Percentiles rank a stretch among this genome's conserved stretches.
Evolutionary conservation across 768 basidiomycete genomes (phyloP).

Genomic region (Tremella yokohamensis): DNA sequence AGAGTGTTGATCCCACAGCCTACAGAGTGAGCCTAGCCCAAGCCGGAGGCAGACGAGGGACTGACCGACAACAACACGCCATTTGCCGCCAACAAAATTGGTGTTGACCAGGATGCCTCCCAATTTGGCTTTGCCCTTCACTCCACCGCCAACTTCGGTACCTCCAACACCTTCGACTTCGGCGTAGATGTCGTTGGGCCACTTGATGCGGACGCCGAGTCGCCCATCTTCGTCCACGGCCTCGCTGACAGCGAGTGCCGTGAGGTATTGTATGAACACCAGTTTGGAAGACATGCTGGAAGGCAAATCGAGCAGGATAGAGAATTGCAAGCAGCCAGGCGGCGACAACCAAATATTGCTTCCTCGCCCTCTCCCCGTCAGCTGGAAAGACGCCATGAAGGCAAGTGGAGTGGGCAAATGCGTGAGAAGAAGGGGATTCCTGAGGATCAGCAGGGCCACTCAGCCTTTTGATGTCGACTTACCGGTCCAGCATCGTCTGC

Average conservation of each 20-base stretch:
- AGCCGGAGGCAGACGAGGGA: slow-evolving; percentile 5
- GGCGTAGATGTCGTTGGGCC: slow-evolving; percentile 96
- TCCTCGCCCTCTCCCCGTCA: slow-evolving; percentile 83
- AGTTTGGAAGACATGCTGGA: slow-evolving; percentile 60
- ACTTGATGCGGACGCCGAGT: slow-evolving; percentile 72
- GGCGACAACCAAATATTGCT: slow-evolving; percentile 91
- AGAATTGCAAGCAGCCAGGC: slow-evolving; percentile 79
- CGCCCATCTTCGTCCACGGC: slow-evolving; percentile 66
- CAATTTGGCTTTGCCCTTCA: slow-evolving; percentile 63
- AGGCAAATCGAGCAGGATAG: slow-evolving; percentile 65
- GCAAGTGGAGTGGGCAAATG: slow-evolving; percentile 70
- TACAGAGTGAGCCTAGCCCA: slow-evolving; percentile 43
- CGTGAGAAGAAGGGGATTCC: slow-evolving; percentile 71
- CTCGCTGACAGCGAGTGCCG: slow-evolving; percentile 81
- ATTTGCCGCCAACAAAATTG: slow-evolving; percentile 67
- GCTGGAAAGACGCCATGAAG: slow-evolving; percentile 80
- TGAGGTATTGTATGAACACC: slow-evolving; percentile 91
- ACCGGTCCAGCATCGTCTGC: slow-evolving; percentile 92
- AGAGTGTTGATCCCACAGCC: slow-evolving; percentile 86
- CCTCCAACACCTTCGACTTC: slow-evolving; percentile 55
- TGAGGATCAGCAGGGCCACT: slow-evolving; percentile 47
- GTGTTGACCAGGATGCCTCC: slow-evolving; percentile 91
- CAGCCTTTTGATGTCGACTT: slow-evolving; percentile 45
- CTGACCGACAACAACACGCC: slow-evolving; percentile 77
- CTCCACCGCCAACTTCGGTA: slow-evolving; percentile 50